phyloP scores from a whole-genome alignment of 2,329 filamentous ascomycete species.

The Celoporthe dispersa region DNA sequence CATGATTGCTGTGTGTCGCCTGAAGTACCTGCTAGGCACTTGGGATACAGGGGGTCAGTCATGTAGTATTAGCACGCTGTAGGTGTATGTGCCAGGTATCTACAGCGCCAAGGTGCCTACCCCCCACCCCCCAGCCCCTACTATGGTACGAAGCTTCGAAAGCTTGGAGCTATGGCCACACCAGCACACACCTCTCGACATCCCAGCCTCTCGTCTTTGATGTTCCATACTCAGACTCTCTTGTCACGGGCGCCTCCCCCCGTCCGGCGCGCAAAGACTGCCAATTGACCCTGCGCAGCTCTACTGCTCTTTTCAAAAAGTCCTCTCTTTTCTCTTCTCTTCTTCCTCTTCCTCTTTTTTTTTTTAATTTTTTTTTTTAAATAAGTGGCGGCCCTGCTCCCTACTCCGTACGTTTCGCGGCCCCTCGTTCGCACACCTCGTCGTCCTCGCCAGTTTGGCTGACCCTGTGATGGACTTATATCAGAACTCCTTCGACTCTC shows the following conservation, averaged over 20 bases:
- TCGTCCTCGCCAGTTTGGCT: neutral
- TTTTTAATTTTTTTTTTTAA: neutral
- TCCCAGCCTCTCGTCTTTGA: neutral
- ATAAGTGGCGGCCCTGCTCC: neutral
- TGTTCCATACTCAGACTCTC: too few relatives aligned
- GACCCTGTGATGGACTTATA: neutral
- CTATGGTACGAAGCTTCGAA: neutral
- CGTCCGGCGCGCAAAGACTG: neutral
- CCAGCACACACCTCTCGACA: too few relatives aligned
- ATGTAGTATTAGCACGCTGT: too few relatives aligned
- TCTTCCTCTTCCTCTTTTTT: too few relatives aligned
- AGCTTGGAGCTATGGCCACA: neutral
- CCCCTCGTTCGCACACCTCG: neutral
- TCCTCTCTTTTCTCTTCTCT: too few relatives aligned
- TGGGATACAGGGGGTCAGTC: neutral
- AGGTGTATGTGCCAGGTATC: too few relatives aligned
- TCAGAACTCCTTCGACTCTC: neutral
- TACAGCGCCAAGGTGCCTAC: too few relatives aligned
- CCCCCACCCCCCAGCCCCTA: too few relatives aligned
- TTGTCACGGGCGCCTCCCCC: neutral
- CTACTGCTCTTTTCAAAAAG: neutral
- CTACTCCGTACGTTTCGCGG: neutral
- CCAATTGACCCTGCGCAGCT: neutral
- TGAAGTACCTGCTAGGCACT: neutral
- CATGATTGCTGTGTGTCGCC: too few relatives aligned